Base-by-base conservation (phyloP, 225 moss, liverwort and hornwort species). In the Physcomitrellopsis africana region DNA sequence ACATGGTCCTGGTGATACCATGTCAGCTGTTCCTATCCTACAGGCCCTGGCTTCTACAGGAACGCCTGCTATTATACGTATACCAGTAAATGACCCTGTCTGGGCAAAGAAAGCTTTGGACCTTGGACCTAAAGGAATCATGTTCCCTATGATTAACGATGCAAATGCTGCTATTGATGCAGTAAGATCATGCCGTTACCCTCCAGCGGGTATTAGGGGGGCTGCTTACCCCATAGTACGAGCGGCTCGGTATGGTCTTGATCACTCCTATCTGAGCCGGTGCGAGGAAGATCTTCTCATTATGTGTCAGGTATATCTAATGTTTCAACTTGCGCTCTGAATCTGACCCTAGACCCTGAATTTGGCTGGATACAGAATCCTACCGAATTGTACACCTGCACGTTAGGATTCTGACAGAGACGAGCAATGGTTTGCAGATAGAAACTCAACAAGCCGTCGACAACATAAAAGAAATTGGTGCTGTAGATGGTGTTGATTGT, bases 401-500 rank as follows among this genome's bases (percentile, higher is more conserved):
- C 22, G 16, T 15, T 68, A 8, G 57, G 48, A 73, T 62, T 49
- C 69, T 77, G 69, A 78, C 64, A 48, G 16, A 46, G 59, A 54
- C 23, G 55, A 64, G 73, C 59, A 29, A 53, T 71, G 53, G 44
- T 67, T 55, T 74, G 65, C 81, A 92, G 89, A 79, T 93, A 70
- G 93, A 91, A 77, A 83, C 87, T 19, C 81, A 82, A 73, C 78
- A 83, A 63, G 87, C 89, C 18, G 79, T 88, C 2, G 68, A 89
- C 49, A 84, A 86, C 23, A 80, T 93, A 43, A 72, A 71, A 46
- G 86, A 89, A 51, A 93, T 93, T 53, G 91, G 84, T 57, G 86
- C 72, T 63, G 89, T 93, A 24, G 91, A 91, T 26, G 93, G 93
- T 67, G 93, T 93, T 57, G 93, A 93, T 65, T 93, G 93, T 69